Evolutionary conservation across 2,329 filamentous ascomycete genomes (phyloP).

Genomic region (Aureobasidium sp.): DNA sequence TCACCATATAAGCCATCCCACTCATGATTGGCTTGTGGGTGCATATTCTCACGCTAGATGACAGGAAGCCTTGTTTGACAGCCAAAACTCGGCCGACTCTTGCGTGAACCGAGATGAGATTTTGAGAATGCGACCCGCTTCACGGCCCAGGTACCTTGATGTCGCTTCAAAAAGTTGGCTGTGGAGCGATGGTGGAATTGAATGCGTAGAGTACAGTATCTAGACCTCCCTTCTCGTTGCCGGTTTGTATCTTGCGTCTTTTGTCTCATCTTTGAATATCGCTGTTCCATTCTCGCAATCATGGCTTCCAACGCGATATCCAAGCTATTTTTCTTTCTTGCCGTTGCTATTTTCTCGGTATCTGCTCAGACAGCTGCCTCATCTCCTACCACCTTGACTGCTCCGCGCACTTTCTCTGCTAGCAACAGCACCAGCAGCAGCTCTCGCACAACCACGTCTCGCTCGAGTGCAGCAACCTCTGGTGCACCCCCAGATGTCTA

Average conservation of each 20-base stretch:
- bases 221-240: neutral
- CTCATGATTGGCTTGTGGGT: neutral
- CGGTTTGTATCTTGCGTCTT: neutral
- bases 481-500: slow-evolving; percentile 57
- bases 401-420: slow-evolving; percentile 15
- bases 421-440: slow-evolving; percentile 15
- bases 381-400: slow-evolving; percentile 19
- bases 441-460: neutral
- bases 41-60: slow-evolving; percentile 16
- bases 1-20: neutral
- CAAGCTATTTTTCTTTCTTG: neutral
- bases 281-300: neutral
- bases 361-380: slow-evolving; percentile 23
- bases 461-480: slow-evolving; percentile 25
- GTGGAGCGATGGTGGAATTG: neutral
- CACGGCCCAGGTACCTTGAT: neutral
- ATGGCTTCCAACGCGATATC: neutral
- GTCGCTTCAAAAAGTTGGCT: neutral
- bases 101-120: slow-evolving; percentile 20
- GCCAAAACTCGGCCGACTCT: slow-evolving; percentile 13
- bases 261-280: neutral
- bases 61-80: slow-evolving; percentile 12
- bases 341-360: neutral
- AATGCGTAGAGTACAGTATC: neutral
- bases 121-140: slow-evolving; percentile 2